phyloP scores from a whole-genome alignment of 192 early-diverging fungal genomes.

The Mortierella antarctica region DNA sequence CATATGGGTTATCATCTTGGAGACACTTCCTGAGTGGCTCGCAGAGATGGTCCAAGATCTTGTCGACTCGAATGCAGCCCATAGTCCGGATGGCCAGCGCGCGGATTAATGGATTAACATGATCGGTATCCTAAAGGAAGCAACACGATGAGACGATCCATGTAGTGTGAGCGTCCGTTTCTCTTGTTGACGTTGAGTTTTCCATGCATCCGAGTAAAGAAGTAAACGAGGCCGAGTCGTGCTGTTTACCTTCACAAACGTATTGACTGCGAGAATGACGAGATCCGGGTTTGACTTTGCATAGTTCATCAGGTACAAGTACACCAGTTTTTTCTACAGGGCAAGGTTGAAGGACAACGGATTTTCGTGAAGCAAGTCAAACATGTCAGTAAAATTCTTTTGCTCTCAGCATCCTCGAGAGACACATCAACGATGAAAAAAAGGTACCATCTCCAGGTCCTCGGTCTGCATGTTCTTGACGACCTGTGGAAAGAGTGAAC shows the following conservation, averaged over 20 bases:
- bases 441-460: slow-evolving; percentile 79
- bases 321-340: slow-evolving; percentile 93
- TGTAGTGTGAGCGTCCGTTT: neutral
- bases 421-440: neutral
- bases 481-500: slow-evolving; percentile 94
- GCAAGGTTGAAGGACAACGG: neutral
- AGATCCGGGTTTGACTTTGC: slow-evolving; percentile 97
- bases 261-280: slow-evolving; percentile 96
- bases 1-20: slow-evolving; percentile 95
- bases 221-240: too few species aligned
- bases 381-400: too few species aligned
- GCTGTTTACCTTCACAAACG: slow-evolving; percentile 88
- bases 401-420: too few species aligned
- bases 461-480: slow-evolving; percentile 99
- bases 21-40: slow-evolving; percentile 94
- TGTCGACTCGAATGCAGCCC: slow-evolving; percentile 96
- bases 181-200: neutral
- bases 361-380: too few species aligned
- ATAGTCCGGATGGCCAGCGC: slow-evolving; percentile 98
- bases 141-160: neutral
- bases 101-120: slow-evolving; percentile 95
- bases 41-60: slow-evolving; percentile 92
- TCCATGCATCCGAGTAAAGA: neutral
- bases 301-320: slow-evolving; percentile 98
- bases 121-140: slow-evolving; percentile 81